Conservation (phyloP, 345 rosid species). For the Streptanthus diversifolius region DNA sequence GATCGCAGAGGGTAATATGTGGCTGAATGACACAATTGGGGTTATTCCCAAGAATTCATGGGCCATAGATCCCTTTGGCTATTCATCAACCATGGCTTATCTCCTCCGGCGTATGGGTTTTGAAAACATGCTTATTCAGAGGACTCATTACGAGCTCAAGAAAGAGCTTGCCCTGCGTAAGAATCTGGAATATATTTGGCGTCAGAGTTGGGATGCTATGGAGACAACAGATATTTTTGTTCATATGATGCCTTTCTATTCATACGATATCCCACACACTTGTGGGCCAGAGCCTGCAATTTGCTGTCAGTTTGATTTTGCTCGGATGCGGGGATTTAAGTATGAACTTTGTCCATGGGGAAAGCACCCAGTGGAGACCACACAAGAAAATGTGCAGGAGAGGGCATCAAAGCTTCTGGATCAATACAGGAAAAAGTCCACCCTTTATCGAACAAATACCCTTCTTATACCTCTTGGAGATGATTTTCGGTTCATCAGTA, state of each 20-base stretch:
- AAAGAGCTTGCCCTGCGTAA: constrained; percentile 87
- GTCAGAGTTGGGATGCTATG: constrained; percentile 92
- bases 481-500: constrained; percentile 81
- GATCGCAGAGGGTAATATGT: constrained; percentile 92
- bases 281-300: constrained; percentile 99
- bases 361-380: constrained; percentile 69
- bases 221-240: constrained; percentile 94
- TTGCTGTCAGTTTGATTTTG: constrained; percentile 98
- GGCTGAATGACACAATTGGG: constrained; percentile 93
- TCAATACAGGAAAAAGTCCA: constrained; percentile 95
- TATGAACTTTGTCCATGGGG: constrained; percentile 92
- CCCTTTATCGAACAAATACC: constrained; percentile 78
- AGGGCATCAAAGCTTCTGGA: constrained; percentile 78
- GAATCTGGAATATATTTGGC: constrained; percentile 93
- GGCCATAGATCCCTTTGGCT: constrained; percentile 99
- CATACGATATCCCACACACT: constrained; percentile 96
- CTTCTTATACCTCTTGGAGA: constrained; percentile 97
- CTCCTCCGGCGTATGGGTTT: constrained; percentile 98
- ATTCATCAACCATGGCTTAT: constrained; percentile 97
- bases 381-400: constrained; percentile 75
- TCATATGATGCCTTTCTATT: constrained; percentile 99
- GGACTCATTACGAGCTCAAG: constrained; percentile 98
- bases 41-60: constrained; percentile 91
- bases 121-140: constrained; percentile 97
- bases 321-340: constrained; percentile 53